Base-by-base conservation (phyloP, 768 basidiomycete species). In the Boletus barrowsii region DNA sequence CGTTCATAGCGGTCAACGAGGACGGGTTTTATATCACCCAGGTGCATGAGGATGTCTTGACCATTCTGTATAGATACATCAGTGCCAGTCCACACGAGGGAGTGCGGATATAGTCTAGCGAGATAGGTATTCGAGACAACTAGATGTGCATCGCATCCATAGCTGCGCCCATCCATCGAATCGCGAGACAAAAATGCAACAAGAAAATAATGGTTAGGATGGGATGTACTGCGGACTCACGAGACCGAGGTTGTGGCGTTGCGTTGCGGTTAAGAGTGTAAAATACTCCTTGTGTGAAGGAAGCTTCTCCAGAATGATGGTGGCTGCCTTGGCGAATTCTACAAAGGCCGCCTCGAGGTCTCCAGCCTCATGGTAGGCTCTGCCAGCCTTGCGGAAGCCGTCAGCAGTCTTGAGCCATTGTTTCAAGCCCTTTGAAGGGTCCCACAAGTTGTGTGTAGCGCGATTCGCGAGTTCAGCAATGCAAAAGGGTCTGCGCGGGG, bases 231-330 rank as follows among this genome's bases (percentile, higher is more conserved):
- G 64, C 61, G 58, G 64, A 83, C 88, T 70, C 69, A 92, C 90
- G 75, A 83, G 68, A 32, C 76, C 79, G 17, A 92, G 77, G 68
- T 89, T 88, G 47, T 81, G 73, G 49, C 84, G 77, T 62, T 92
- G 90, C 11, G 76, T 73, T 7, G 72, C 50, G 42, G 67, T 84
- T 61, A 93, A 68, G 42, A 83, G 68, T 1, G 72, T 73, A 33
- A 77, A 62, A 65, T 87, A 92, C 42, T 89, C 84, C 49, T 77
- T 73, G 71, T 92, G 90, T 1, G 74, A 72, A 0, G 90, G 90
- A n/a, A 93, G 73, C 59, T 81, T 85, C 73, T 93, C 88, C 11
- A 90, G 79, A 6, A 90, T 87, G 53, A 92, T 73, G 1, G 87
- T 89, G 0, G 88, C 88, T 10, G 89, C 87, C 55, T 77, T 82